These are phyloP conservation scores for Berberis vulgaris DNA, from an alignment of 164 flowering plant genomes.

Conservation along the genomic window DNA sequence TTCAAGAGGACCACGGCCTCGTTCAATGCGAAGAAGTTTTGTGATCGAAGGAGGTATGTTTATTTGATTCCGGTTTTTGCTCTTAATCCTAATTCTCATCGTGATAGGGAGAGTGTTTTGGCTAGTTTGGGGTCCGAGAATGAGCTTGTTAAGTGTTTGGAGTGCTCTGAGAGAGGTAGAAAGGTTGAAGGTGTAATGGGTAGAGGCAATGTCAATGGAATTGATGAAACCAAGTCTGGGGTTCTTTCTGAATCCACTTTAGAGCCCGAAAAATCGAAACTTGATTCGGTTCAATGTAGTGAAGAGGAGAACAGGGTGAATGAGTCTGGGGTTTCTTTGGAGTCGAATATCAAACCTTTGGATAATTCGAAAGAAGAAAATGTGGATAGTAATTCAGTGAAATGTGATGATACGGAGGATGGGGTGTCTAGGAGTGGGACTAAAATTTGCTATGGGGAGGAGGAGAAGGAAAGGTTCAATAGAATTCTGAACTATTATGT, in stretches of 20 bases:
- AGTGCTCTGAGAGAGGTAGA: slow-evolving; percentile 86
- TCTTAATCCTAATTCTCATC: slow-evolving; percentile 66
- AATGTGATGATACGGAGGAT: slow-evolving; percentile 16
- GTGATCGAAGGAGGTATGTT: slow-evolving; percentile 89
- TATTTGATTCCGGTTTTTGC: slow-evolving; percentile 95
- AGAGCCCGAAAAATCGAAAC: background rate
- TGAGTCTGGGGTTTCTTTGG: background rate
- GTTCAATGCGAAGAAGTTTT: slow-evolving; percentile 85
- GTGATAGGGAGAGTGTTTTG: slow-evolving; percentile 73
- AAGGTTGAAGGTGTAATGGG: slow-evolving; percentile 77
- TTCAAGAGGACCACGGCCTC: slow-evolving; percentile 62
- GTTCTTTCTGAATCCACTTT: slow-evolving; percentile 14
- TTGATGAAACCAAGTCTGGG: slow-evolving; percentile 17
- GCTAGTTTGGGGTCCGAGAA: slow-evolving; percentile 73
- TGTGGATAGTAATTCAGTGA: background rate
- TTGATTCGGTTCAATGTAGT: background rate
- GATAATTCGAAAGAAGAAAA: slow-evolving; percentile 5
- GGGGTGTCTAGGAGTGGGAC: slow-evolving; percentile 16
- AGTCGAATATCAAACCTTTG: background rate
- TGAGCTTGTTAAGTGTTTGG: slow-evolving; percentile 76
- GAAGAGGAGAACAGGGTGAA: background rate
- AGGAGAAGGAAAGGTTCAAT: slow-evolving; percentile 76
- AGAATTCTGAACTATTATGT: slow-evolving; percentile 56
- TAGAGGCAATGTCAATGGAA: slow-evolving; percentile 16
- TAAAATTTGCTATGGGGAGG: slow-evolving; percentile 59